These are phyloP conservation scores for Suhomyces sp. DNA, from an alignment of 805 yeast species.

Conservation along the genomic window DNA sequence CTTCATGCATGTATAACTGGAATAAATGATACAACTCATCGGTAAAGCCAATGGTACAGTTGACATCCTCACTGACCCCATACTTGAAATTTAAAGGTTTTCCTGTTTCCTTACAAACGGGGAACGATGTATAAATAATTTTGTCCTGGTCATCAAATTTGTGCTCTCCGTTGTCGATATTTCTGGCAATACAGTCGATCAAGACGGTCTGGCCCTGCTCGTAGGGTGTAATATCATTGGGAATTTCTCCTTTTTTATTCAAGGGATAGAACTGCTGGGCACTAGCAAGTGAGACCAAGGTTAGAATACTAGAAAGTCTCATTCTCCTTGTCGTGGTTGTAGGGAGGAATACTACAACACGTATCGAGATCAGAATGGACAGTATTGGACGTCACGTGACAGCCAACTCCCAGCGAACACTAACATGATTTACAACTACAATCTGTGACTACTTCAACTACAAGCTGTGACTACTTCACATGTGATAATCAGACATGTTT, in stretches of 20 bases:
- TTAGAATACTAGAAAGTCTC: not conserved
- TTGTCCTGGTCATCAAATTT: conserved; percentile 59
- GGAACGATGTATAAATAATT: conserved; percentile 57
- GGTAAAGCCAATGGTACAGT: conserved; percentile 59
- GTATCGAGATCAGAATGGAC: not conserved
- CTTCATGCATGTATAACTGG: conserved; percentile 75
- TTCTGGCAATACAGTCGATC: conserved; percentile 61
- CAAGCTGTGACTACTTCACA: too few species aligned
- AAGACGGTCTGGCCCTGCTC: conserved; percentile 40
- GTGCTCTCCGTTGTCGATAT: conserved; percentile 76
- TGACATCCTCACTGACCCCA: conserved; percentile 48
- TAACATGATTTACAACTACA: too few species aligned
- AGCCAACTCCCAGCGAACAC: too few species aligned
- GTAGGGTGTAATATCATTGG: conserved; percentile 35
- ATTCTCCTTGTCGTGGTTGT: not conserved
- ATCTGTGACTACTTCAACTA: too few species aligned
- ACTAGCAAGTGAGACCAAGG: conserved; percentile 5
- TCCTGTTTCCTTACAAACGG: conserved; percentile 63
- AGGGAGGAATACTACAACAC: too few species aligned
- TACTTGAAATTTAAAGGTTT: conserved; percentile 55
- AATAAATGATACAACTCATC: conserved; percentile 71
- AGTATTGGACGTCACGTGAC: not conserved
- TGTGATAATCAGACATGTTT: too few species aligned
- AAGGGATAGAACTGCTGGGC: conserved; percentile 36
- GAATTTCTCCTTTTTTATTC: conserved; percentile 36